phyloP scores from a whole-genome alignment of 257 asterid species.

The Lithospermum erythrorhizon region DNA sequence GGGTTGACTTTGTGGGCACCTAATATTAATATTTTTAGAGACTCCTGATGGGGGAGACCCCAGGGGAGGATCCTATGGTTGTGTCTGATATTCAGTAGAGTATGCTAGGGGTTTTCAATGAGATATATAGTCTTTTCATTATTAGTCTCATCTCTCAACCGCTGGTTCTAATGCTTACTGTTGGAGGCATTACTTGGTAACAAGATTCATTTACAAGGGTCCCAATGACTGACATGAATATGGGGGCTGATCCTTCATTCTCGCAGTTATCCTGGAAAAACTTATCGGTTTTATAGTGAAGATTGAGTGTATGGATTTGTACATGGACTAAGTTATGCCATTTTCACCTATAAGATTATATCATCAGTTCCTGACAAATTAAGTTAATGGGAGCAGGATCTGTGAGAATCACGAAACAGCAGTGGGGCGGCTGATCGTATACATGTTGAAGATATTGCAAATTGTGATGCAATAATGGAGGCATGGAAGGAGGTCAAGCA shows the following conservation, averaged over 20 bases:
- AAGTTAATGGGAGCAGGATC: slow-evolving; percentile 21
- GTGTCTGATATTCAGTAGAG: slow-evolving; percentile 59
- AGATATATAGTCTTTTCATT: neutral
- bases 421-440: slow-evolving; percentile 16
- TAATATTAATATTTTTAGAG: slow-evolving; percentile 71
- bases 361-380: slow-evolving; percentile 47
- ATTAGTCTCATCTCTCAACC: slow-evolving; percentile 19
- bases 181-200: slow-evolving; percentile 99
- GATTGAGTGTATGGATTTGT: slow-evolving; percentile 54
- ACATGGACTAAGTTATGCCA: slow-evolving; percentile 74
- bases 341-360: slow-evolving; percentile 33
- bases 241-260: slow-evolving; percentile 73
- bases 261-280: slow-evolving; percentile 75
- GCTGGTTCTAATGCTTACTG: slow-evolving; percentile 58
- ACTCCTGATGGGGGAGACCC: slow-evolving; percentile 97
- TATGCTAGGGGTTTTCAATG: slow-evolving; percentile 66
- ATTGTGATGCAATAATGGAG: slow-evolving; percentile 40
- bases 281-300: slow-evolving; percentile 65
- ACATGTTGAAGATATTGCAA: slow-evolving; percentile 33
- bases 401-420: slow-evolving; percentile 16
- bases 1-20: slow-evolving; percentile 97
- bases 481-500: slow-evolving; percentile 47
- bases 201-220: slow-evolving; percentile 67
- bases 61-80: slow-evolving; percentile 92
- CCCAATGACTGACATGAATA: slow-evolving; percentile 81